Evolutionary conservation across 1,284 basidiomycete genomes (phyloP).

Genomic region (Ceratobasidium sp.): DNA sequence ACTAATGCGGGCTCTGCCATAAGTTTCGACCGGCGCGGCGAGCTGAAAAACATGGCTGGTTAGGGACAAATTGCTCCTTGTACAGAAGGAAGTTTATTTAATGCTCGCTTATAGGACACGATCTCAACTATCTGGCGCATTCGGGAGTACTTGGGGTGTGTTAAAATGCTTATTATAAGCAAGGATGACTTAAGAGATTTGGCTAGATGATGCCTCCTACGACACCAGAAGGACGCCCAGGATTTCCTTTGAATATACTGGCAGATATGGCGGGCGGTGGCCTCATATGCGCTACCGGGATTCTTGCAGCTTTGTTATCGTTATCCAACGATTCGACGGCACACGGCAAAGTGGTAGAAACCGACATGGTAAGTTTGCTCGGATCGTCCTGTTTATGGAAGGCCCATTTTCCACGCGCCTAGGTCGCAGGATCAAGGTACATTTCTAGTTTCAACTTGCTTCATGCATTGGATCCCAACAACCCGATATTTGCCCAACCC

Average conservation of each 20-base stretch:
- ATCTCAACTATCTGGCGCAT: slow-evolving; percentile 85
- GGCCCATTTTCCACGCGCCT: not conserved
- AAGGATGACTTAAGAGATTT: not conserved
- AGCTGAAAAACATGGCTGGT: slow-evolving; percentile 27
- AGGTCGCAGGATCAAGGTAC: slow-evolving; percentile 83
- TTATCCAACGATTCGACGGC: slow-evolving; percentile 61
- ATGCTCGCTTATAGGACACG: slow-evolving; percentile 62
- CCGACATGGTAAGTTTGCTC: slow-evolving; percentile 68
- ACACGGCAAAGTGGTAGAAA: slow-evolving; percentile 76
- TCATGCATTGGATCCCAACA: slow-evolving; percentile 52
- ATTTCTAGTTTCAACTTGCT: slow-evolving; percentile 73
- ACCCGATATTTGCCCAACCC: slow-evolving; percentile 50
- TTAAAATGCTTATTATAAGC: not conserved
- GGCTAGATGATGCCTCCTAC: slow-evolving; percentile 71
- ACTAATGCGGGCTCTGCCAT: not conserved
- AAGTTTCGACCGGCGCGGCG: slow-evolving; percentile 26
- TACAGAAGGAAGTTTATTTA: not conserved
- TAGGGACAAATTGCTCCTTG: not conserved
- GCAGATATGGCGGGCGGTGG: slow-evolving; percentile 87
- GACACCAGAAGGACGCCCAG: slow-evolving; percentile 59
- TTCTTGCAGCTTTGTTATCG: slow-evolving; percentile 71
- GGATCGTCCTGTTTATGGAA: too few species aligned
- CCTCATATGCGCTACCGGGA: slow-evolving; percentile 72
- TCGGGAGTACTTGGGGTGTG: slow-evolving; percentile 64
- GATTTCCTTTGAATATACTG: slow-evolving; percentile 76